Base-by-base conservation (phyloP, 2,329 filamentous ascomycete genomes). In the Ramularia endophylla region DNA sequence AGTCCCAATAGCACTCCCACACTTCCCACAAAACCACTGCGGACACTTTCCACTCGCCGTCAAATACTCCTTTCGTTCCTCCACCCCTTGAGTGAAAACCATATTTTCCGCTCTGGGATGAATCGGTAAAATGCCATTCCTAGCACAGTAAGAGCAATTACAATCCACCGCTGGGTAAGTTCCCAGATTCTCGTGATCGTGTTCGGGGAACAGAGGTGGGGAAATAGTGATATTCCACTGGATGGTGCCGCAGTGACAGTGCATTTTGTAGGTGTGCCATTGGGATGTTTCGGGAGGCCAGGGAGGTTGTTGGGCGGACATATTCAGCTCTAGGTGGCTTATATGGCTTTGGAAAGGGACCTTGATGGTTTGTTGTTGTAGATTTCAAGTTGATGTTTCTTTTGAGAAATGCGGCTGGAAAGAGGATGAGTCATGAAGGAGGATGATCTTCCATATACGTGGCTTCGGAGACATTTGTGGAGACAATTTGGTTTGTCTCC, bases 211-310 rank as follows among this genome's bases (percentile, higher is more conserved):
- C 3, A 58, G 49, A 4, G 55, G 57, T 22, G 57, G 57, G 12
- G 54, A 57, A 27, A 58, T 36, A 1, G 19, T 55, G 18, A 54
- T 51, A 19, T 25, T 46, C 35, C 41, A 56, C 40, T 50, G 50
- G 12, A 59, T 49, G 11, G 55, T 43, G 28, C 49, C 53, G 47
- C 57, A 59, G 47, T 59, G 57, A 48, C 57, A 59, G 47, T 57
- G 50, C 5, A 57, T 22, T 15, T 15, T 15, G 40, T 57, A 58
- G 11, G 43, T 49, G 5, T 36, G 44, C 30, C 34, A 51, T 30
- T 41, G 33, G 27, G 47, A 46, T 12, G 48, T 47, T n/a, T 37
- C 27, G 19, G 31, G 15, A 6, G 50, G 48, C 50, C 50, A 53
- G 12, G 50, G 50, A 13, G 36, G 34, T 17, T 31, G 22, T 25